These are phyloP conservation scores for Kwoniella europaea DNA, from an alignment of 768 basidiomycete genomes.

Conservation along the genomic window DNA sequence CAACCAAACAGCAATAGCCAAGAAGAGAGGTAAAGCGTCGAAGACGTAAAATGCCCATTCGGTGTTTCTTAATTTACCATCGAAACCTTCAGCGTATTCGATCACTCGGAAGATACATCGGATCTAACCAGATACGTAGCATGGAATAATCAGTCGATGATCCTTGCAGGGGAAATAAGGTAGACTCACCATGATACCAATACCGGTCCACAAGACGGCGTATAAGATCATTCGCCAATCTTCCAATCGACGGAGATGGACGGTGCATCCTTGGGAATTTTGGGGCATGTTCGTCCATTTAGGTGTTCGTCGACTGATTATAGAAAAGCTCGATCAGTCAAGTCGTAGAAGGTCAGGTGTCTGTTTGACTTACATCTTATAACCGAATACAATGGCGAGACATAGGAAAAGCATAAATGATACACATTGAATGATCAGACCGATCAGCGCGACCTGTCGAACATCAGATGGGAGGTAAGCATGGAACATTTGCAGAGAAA, in stretches of 20 bases:
- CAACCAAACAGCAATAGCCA: constrained; percentile 67
- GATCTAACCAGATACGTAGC: constrained; percentile 51
- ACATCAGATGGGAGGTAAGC: background rate
- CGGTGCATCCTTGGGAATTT: background rate
- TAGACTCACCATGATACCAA: constrained; percentile 68
- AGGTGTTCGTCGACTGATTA: background rate
- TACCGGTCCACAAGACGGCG: constrained; percentile 65
- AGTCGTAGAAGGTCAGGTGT: background rate
- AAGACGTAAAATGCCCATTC: constrained; percentile 72
- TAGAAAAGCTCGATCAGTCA: background rate
- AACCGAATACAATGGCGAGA: background rate
- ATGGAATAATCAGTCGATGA: background rate
- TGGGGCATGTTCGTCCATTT: background rate
- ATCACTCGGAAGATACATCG: constrained; percentile 68
- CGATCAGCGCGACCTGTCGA: background rate
- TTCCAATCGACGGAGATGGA: background rate
- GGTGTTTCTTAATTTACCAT: constrained; percentile 65
- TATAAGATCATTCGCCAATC: constrained; percentile 68
- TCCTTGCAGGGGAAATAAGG: no score
- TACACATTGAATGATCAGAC: background rate
- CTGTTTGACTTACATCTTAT: background rate
- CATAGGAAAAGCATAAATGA: background rate
- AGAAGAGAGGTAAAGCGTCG: constrained; percentile 70
- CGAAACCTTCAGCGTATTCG: constrained; percentile 70
- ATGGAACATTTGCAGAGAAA: background rate